phyloP scores from a whole-genome alignment of 192 early-diverging fungal species.

The Dispira parvispora region DNA sequence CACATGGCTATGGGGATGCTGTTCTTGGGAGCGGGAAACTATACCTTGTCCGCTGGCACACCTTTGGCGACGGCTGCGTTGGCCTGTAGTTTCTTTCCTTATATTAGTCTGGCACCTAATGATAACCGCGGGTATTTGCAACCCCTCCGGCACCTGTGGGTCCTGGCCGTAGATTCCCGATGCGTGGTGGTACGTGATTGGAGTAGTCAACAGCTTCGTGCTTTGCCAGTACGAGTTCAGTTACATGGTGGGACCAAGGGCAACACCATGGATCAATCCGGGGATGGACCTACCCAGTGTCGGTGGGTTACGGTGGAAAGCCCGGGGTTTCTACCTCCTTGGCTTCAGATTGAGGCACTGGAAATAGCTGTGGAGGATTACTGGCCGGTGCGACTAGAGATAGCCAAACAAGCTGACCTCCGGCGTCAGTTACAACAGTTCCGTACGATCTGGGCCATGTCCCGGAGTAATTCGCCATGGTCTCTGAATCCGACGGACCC shows the following conservation, averaged over 20 bases:
- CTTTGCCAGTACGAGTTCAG: conserved; percentile 32
- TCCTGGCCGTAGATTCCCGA: conserved; percentile 46
- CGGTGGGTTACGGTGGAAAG: background rate
- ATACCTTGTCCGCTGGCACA: conserved; percentile 47
- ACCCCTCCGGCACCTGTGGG: conserved; percentile 66
- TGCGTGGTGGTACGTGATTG: conserved; percentile 55
- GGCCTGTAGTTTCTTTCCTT: conserved; percentile 49
- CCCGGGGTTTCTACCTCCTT: background rate
- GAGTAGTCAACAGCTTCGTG: conserved; percentile 28
- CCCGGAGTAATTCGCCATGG: conserved; percentile 11
- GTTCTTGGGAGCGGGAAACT: conserved; percentile 51
- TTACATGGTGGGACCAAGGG: conserved; percentile 18
- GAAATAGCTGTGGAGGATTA: background rate
- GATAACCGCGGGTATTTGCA: conserved; percentile 59
- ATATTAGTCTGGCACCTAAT: conserved; percentile 21
- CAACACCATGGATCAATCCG: background rate
- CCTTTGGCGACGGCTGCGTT: conserved; percentile 43
- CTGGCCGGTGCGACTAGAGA: conserved; percentile 3
- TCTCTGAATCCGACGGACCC: too few species aligned
- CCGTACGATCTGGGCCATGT: conserved; percentile 34
- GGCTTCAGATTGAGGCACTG: background rate
- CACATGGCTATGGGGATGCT: conserved; percentile 65
- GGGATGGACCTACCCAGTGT: conserved; percentile 11
- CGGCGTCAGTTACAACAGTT: conserved; percentile 33
- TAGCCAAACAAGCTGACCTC: background rate